Evolutionary conservation across 2,329 filamentous ascomycete genomes (phyloP).

Genomic region (Talaromyces sp.): DNA sequence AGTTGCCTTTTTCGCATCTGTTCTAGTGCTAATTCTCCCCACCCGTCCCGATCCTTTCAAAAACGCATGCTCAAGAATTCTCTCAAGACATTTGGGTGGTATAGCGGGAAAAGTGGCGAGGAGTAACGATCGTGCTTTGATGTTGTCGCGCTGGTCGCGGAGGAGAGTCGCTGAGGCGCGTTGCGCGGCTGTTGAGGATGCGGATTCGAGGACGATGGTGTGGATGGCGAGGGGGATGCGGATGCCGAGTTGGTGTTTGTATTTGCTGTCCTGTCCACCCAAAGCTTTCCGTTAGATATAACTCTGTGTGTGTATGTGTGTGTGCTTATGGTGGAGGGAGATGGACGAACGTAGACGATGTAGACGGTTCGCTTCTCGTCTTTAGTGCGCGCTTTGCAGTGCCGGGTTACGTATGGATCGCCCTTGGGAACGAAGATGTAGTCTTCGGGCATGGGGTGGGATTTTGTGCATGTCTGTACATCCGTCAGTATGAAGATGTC

Average conservation of each 20-base stretch:
- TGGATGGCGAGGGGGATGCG: constrained; percentile 42
- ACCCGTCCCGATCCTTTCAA: constrained; percentile 41
- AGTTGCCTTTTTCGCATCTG: constrained; percentile 34
- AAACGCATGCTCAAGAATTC: constrained; percentile 39
- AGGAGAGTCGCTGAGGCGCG: constrained; percentile 39
- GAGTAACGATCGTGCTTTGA: constrained; percentile 28
- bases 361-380: constrained; percentile 31
- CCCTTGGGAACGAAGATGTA: constrained; percentile 44
- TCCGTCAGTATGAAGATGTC: too few species aligned
- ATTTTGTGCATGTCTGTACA: constrained; percentile 31
- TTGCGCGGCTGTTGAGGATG: constrained; percentile 38
- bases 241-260: constrained; percentile 36
- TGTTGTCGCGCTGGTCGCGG: constrained; percentile 32
- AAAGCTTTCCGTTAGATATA: not conserved
- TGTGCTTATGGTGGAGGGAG: not conserved
- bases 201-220: constrained; percentile 35
- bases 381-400: constrained; percentile 39
- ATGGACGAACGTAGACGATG: constrained; percentile 34
- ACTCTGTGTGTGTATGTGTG: too few species aligned
- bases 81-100: constrained; percentile 30
- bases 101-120: constrained; percentile 37
- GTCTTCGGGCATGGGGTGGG: constrained; percentile 25
- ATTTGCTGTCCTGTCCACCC: constrained; percentile 22
- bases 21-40: constrained; percentile 32
- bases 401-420: constrained; percentile 42